Base-by-base conservation (phyloP, 139 green algal genomes). In the Zygnema cylindricum region DNA sequence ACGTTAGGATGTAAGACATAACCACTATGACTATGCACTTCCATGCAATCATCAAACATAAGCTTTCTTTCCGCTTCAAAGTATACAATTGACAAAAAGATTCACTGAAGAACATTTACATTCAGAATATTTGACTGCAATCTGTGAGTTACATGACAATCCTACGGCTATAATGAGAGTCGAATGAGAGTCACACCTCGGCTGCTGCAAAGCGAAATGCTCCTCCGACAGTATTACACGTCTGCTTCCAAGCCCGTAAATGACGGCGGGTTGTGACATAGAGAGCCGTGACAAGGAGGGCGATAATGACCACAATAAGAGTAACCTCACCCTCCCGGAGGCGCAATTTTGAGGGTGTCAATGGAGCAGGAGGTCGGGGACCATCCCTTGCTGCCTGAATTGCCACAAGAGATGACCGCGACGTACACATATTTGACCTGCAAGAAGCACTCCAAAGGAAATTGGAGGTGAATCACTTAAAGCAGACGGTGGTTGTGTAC, bases 201-300 rank as follows among this genome's bases (percentile, higher is more conserved):
- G 33, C 30, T 49, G 77, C 77, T 41, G 77, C 77, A 41, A 32
- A 84, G 2, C 77, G 33, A 33, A 84, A 84, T 7, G 35, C 77
- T 35, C 77, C 77, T 22, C 2, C 33, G 77, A 33, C 7, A 3
- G 71, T 33, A 39, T 55, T 33, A 55, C 77, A 22, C n/a, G 71
- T 39, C 2, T 2, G 49, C 2, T 21, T 21, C 22, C 16, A 54
- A 11, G 16, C 3, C 7, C 36, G 71, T 16, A 79, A 16, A 7
- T 43, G 36, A 11, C 71, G 71, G 36, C 3, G 3, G 36, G 21
- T 23, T 7, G 16, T 23, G 16, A 79, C 38, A 16, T 3, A 3
- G 36, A 79, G 71, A 41, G 38, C 7, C 11, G 21, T 3, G 71
- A 43, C 3, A 16, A 43, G 36, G 38, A 79, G 71, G 3, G 71